phyloP scores from a whole-genome alignment of 2,329 filamentous ascomycete species.

The Alternaria incomplexa region DNA sequence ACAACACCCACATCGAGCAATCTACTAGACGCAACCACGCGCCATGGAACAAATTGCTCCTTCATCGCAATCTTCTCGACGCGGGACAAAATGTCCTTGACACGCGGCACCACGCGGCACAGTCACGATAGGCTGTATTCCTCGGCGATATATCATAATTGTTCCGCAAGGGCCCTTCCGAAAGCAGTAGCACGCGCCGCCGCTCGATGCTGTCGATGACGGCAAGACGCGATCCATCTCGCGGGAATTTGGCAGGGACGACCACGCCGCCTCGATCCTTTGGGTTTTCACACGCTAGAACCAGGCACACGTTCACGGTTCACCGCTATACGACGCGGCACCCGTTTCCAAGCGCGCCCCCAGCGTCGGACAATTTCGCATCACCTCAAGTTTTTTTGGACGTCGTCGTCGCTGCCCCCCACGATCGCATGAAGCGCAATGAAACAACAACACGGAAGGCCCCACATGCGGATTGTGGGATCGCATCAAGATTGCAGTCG shows the following conservation, averaged over 20 bases:
- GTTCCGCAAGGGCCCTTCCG: conserved; percentile 2
- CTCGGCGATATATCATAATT: conserved; percentile 4
- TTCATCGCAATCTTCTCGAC: background rate
- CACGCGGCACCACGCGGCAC: conserved; percentile 9
- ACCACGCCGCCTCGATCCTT: conserved; percentile 4
- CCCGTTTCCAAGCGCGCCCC: background rate
- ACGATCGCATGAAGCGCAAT: conserved; percentile 13
- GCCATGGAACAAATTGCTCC: background rate
- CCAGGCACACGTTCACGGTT: conserved; percentile 4
- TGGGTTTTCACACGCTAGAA: conserved; percentile 1
- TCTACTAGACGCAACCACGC: background rate
- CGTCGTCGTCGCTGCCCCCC: background rate
- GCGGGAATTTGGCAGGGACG: conserved; percentile 11
- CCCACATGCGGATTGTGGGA: conserved; percentile 7
- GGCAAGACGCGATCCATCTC: conserved; percentile 10
- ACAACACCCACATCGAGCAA: conserved; percentile 5
- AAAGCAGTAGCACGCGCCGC: conserved; percentile 3
- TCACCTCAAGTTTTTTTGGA: background rate
- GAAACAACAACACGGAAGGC: conserved; percentile 10
- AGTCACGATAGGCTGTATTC: conserved; percentile 1
- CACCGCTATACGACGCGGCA: background rate
- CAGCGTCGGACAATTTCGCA: conserved; percentile 8
- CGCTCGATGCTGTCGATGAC: conserved; percentile 2
- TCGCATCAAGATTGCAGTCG: conserved; percentile 5
- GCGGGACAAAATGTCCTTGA: background rate